Evolutionary conservation across 805 yeast species (phyloP).

Genomic region (Dipodascopsis tothii): DNA sequence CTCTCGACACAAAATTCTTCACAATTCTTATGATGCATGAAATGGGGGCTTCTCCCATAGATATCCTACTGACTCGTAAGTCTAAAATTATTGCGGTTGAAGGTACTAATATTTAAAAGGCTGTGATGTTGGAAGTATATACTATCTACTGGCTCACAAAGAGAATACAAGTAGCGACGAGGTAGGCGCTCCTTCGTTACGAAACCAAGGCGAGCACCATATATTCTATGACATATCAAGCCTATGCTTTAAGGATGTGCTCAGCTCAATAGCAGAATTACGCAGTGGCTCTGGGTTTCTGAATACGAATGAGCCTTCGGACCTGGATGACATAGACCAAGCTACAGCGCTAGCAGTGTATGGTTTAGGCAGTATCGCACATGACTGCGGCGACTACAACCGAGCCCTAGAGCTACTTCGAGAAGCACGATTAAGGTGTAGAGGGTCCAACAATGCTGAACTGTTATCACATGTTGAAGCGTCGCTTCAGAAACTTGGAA

Average conservation of each 20-base stretch:
- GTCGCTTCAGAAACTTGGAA: neutral
- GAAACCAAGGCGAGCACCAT: neutral
- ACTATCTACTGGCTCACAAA: neutral
- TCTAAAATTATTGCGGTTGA: neutral
- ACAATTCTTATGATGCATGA: neutral
- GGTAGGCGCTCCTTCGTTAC: neutral
- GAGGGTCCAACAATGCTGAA: neutral
- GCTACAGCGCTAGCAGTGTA: neutral
- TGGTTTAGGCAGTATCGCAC: neutral
- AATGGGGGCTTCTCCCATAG: neutral
- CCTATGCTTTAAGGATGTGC: neutral
- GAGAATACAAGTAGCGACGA: too few relatives aligned
- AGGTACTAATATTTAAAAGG: neutral
- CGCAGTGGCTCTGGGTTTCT: neutral
- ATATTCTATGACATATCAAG: neutral
- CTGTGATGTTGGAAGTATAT: neutral
- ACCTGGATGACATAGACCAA: neutral
- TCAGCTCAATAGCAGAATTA: neutral
- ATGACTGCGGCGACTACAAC: neutral
- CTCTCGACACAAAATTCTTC: neutral
- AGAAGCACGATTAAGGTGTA: neutral
- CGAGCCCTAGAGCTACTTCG: neutral
- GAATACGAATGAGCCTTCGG: neutral
- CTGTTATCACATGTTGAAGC: neutral
- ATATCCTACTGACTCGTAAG: neutral